phyloP scores from a whole-genome alignment of 257 asterid genomes.

The Solanum dulcamara region DNA sequence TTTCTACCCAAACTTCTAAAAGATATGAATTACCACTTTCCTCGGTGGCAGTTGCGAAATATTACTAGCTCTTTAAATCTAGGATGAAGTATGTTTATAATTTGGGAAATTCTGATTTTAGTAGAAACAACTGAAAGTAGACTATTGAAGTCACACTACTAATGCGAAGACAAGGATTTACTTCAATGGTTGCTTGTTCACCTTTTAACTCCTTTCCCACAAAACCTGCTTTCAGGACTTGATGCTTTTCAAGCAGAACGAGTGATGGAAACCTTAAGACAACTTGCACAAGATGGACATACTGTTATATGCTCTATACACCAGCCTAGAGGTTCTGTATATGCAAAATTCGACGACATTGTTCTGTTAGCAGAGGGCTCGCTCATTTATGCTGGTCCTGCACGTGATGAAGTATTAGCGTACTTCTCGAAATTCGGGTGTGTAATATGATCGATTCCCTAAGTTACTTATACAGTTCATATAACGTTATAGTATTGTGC shows the following conservation, averaged over 20 bases:
- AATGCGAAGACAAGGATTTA: not conserved
- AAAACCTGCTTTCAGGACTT: conserved; percentile 63
- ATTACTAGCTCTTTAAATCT: not conserved
- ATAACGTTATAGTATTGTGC: not conserved
- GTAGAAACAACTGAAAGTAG: not conserved
- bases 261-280: conserved; percentile 85
- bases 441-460: conserved; percentile 17
- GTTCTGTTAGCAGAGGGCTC: conserved; percentile 83
- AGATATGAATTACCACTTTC: not conserved
- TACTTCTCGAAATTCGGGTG: conserved; percentile 87
- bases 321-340: conserved; percentile 97
- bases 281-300: conserved; percentile 94
- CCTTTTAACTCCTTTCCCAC: not conserved
- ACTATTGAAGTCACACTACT: not conserved
- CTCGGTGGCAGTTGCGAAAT: not conserved
- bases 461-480: not conserved
- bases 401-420: conserved; percentile 53
- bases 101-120: not conserved
- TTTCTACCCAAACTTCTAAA: too few species aligned
- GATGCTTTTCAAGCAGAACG: conserved; percentile 99
- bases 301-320: conserved; percentile 96
- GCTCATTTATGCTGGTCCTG: conserved; percentile 89
- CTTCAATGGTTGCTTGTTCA: not conserved
- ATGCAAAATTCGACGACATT: conserved; percentile 90
- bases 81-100: not conserved